phyloP scores from a whole-genome alignment of 2,329 filamentous ascomycete species.

The Anthostomella pinea region DNA sequence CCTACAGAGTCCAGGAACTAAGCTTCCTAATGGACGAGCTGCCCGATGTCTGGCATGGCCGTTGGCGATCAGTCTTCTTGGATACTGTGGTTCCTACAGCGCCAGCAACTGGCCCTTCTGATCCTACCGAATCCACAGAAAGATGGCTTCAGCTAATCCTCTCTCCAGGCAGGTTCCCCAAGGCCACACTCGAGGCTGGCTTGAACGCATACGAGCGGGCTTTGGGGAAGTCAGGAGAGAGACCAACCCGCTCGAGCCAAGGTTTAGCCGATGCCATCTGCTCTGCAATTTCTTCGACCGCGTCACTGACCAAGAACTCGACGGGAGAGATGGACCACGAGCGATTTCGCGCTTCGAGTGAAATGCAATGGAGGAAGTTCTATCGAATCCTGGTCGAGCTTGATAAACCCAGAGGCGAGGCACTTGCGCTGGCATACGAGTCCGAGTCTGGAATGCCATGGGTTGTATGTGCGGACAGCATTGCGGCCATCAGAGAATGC shows the following conservation, averaged over 20 bases:
- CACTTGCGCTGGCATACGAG: conserved; percentile 75
- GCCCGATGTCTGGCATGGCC: conserved; percentile 57
- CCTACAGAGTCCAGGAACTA: conserved; percentile 71
- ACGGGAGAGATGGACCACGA: conserved; percentile 71
- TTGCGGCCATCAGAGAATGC: conserved; percentile 77
- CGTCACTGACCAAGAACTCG: conserved; percentile 59
- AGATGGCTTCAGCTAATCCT: conserved; percentile 86
- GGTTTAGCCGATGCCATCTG: conserved; percentile 75
- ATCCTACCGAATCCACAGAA: conserved; percentile 69
- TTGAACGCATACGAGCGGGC: conserved; percentile 76
- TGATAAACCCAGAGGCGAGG: conserved; percentile 81
- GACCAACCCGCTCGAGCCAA: conserved; percentile 41
- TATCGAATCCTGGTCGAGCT: conserved; percentile 83
- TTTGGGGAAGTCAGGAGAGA: conserved; percentile 41
- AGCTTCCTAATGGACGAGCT: conserved; percentile 68
- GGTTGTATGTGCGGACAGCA: conserved; percentile 78
- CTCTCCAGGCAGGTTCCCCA: conserved; percentile 77
- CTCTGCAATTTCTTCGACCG: conserved; percentile 66
- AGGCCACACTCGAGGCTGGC: conserved; percentile 77
- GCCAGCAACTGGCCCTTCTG: conserved; percentile 58
- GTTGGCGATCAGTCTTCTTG: conserved; percentile 68
- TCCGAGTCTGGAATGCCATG: conserved; percentile 69
- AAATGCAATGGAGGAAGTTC: conserved; percentile 86
- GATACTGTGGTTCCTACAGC: conserved; percentile 55
- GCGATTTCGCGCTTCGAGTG: conserved; percentile 68